Evolutionary conservation across 768 basidiomycete genomes (phyloP), one percentile per base, ranked within the genome.

Genomic region (Rhizopogon vinicolor): DNA sequence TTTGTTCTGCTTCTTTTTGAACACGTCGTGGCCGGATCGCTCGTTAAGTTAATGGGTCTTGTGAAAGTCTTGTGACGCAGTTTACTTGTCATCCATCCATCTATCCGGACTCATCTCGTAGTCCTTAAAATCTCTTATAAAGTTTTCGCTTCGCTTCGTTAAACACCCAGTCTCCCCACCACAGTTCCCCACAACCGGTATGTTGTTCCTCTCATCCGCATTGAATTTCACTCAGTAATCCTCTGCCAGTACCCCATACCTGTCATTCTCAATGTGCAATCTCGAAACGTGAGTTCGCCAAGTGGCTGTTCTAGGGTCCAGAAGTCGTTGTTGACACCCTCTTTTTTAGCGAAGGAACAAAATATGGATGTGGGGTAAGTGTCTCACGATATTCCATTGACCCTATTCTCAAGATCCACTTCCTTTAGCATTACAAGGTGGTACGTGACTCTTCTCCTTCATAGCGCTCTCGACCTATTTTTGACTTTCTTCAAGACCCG

Each of bases 361-460:
- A 84, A 74, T 76, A 84, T 65, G 87, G 85, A 65, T 91, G 89
- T 68, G 89, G 89, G 67, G 69, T 64, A 69, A 69, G 63, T 60
- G 22, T 66, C 61, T 55, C 70, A 65, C 70, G 68, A 6, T 52
- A 53, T 31, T 40, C 13, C 51, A 41, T 18, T 40, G 45, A 33
- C 39, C 22, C 22, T 10, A 12, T 14, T 54, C 54, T 54, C 51
- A 33, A 60, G 31, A 58, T 49, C 60, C 51, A 53, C 44, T 22
- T 46, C 62, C 43, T 58, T 51, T 59, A 81, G 78, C 90, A 91
- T 77, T 91, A 90, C 70, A 75, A 83, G 50, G 78, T 84, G 62
- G 85, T 86, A 54, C 62, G 82, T 75, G 65, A 61, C 80, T 73
- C 64, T 74, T 72, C 41, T 64, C 74, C 5, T 51, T 74, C 74